Base-by-base conservation (phyloP, 1,284 basidiomycete genomes). In the Moesziomyces globuligerus region DNA sequence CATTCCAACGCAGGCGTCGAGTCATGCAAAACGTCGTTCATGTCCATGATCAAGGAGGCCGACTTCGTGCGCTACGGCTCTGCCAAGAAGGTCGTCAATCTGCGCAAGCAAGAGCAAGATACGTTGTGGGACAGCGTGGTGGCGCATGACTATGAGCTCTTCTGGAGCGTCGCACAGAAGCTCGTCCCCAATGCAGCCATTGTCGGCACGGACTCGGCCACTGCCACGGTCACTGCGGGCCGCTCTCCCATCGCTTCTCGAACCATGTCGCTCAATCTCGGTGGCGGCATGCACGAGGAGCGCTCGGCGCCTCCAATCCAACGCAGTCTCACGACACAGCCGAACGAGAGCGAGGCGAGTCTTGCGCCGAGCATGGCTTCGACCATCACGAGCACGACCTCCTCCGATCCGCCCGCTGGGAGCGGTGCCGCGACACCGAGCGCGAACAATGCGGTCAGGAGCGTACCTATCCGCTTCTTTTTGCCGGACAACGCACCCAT, bases 141-240 rank as follows among this genome's bases (percentile, higher is more conserved):
- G 0, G 20, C 72, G 92, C 93, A 94, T 83, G 94, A 95, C 82
- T 97, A 94, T 80, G 94, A 97, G 72, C 89, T 93, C 66, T 96
- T 92, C 79, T 94, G 92, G 89, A 88, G 91, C 38, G 91, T 97
- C 70, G 93, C 93, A 1, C 88, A 90, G 10, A 94, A 94, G 79
- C 87, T 98, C 4, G 73, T 86, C 1, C 86, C 86, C 2, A 66
- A 41, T 26, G 43, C 48, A 1, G 34, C 36, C 17, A 34, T 49
- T 3, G 45, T 55, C 2, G n/a, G 20, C n/a, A 18, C 37, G 7
- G 56, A 59, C 1, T 4, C 49, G 1, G 17, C 36, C 15, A 15
- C 24, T 13, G 23, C 25, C 10, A 15, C 29, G 18, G 43, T 42
- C 13, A 26, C 34, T 28, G 13, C 37, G 21, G 52, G 25, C 4